A percentile compares a stretch with the other conserved stretches of the same genome.
phyloP scores from a whole-genome alignment of 768 basidiomycete species.

The Tephrocybe sp. region DNA sequence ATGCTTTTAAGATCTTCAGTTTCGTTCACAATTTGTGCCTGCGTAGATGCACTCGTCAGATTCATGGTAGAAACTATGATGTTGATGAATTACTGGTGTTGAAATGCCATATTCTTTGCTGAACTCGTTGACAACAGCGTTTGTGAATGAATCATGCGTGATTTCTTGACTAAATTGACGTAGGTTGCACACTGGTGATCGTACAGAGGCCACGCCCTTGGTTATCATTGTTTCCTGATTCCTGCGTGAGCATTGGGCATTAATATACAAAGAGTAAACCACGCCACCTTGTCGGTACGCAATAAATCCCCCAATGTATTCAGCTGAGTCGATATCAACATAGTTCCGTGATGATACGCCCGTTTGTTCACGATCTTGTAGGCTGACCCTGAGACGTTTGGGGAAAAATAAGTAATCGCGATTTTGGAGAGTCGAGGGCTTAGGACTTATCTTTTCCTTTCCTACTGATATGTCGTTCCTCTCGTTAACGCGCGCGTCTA shows the following conservation, averaged over 20 bases:
- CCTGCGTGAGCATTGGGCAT: background rate
- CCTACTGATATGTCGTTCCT: conserved; percentile 90
- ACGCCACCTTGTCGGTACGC: conserved; percentile 57
- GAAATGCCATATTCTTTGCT: conserved; percentile 46
- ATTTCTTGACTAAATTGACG: conserved; percentile 45
- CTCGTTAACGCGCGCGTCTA: conserved; percentile 80
- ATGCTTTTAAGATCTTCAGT: conserved; percentile 39
- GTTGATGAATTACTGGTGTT: conserved; percentile 23
- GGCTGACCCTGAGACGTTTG: conserved; percentile 93
- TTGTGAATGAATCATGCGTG: conserved; percentile 68
- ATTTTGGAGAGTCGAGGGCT: background rate
- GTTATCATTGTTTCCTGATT: conserved; percentile 74
- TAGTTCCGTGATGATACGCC: conserved; percentile 98
- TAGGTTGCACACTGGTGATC: conserved; percentile 90
- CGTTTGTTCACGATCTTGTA: conserved; percentile 91
- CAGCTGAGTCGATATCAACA: conserved; percentile 87
- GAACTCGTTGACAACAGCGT: conserved; percentile 70
- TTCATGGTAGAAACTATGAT: background rate
- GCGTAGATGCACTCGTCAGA: background rate
- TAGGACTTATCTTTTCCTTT: conserved; percentile 80
- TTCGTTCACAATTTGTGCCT: conserved; percentile 46
- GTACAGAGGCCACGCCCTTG: conserved; percentile 86
- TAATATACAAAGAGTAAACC: background rate
- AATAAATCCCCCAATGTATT: conserved; percentile 71
- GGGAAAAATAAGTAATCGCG: conserved; percentile 13